A percentile compares a stretch with the other conserved stretches of the same genome.
Evolutionary conservation across 352 stramenopile genomes (phyloP).

Genomic region (Pythium rhizo-oryzae): DNA sequence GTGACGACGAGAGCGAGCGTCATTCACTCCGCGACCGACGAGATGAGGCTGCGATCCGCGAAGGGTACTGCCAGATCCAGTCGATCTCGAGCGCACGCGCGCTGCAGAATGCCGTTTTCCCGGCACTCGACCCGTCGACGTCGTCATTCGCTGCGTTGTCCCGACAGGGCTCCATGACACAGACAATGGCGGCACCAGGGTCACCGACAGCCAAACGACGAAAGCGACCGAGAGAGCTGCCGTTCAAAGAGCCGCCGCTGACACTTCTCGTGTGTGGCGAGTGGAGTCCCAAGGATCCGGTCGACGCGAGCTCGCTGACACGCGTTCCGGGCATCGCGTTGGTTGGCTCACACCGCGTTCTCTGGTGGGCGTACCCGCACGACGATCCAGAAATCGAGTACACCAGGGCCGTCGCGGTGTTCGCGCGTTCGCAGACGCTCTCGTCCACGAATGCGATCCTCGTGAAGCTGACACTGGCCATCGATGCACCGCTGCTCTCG

Average conservation of each 20-base stretch:
- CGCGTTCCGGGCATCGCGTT: conserved; percentile 49
- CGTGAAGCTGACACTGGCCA: conserved; percentile 56
- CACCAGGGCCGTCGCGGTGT: conserved; percentile 59
- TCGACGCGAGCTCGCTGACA: conserved; percentile 31
- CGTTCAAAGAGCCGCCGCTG: conserved; percentile 38
- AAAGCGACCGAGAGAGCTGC: conserved; percentile 8
- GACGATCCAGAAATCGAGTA: conserved; percentile 39
- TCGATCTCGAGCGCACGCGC: conserved; percentile 65
- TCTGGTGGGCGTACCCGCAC: conserved; percentile 60
- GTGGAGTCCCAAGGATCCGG: conserved; percentile 34
- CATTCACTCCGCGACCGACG: conserved; percentile 47
- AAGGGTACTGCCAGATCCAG: conserved; percentile 80
- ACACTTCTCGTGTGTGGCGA: conserved; percentile 61
- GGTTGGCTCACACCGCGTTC: conserved; percentile 36
- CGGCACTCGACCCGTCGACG: conserved; percentile 22
- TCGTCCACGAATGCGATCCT: conserved; percentile 69
- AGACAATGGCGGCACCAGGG: conserved; percentile 7
- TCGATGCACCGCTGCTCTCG: conserved; percentile 61
- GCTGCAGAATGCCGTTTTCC: conserved; percentile 55
- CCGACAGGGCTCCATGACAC: conserved; percentile 10
- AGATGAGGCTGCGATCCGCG: conserved; percentile 58
- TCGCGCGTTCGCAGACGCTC: conserved; percentile 45
- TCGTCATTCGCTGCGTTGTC: conserved; percentile 7
- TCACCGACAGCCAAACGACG: conserved; percentile 10
- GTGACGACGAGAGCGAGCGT: neutral